Evolutionary conservation across 1,139 yeast genomes (phyloP), one percentile per base, ranked within the genome.

Genomic region (Geotrichum australiense): DNA sequence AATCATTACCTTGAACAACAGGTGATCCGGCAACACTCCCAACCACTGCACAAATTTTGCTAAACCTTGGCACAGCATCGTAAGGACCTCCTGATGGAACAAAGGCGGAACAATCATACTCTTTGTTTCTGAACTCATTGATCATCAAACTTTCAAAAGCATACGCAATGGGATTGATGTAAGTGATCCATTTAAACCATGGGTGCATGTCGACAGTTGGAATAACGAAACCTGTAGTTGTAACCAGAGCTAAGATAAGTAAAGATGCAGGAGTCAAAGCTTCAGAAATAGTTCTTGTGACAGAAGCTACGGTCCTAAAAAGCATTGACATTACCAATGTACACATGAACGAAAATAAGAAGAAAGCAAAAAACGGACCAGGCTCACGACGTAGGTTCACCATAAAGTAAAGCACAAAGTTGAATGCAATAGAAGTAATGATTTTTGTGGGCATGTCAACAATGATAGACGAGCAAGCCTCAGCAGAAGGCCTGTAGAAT

Each of bases 181-280:
- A 82, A 62, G 78, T 78, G 53, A 83, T 75, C 91, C 93, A 84
- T 50, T 80, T 69, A 27, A 83, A 74, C 93, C 93, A 83, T 21
- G 83, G 80, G 46, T 74, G 71, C 82, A 82, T 78, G 44, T 70
- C 68, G 6, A 74, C 72, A 42, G 72, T 72, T 25, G 91, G 91
- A 49, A 82, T 69, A 25, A 77, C 78, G 61, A 81, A 83, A 46
- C 93, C 93, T n/a, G 86, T 76, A 61, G 71, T 81, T 58, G 80
- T 71, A n/a, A 76, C 68, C 60, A 82, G 56, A 3, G 76, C 79
- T 47, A 80, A 62, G 51, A 83, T 63, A 37, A 80, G 53, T 41
- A 80, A 61, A 15, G 85, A 69, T 1, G 89, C 82, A 1, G 87
- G 86, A 20, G 83, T 75, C 78, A 81, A 74, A 11, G 89, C 84